These are phyloP conservation scores for Trichocladium uniseriatum DNA, from an alignment of 495 filamentous ascomycete genomes.

Conservation along the genomic window DNA sequence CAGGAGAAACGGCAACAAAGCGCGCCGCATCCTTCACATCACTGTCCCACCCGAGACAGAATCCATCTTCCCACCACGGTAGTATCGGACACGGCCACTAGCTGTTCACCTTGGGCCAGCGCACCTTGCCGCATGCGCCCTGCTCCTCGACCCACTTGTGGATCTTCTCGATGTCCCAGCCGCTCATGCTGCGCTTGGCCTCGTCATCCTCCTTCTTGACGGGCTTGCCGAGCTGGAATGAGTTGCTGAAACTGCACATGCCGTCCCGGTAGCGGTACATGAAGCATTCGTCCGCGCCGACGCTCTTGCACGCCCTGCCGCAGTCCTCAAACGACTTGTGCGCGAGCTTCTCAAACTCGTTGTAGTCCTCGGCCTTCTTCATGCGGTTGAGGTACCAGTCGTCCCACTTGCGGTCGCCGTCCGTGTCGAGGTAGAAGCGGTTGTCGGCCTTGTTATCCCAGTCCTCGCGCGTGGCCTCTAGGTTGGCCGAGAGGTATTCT, in stretches of 20 bases:
- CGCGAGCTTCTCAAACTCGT: slow-evolving; percentile 29
- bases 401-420: slow-evolving; percentile 11
- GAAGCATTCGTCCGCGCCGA: slow-evolving; percentile 27
- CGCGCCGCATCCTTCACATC: no score
- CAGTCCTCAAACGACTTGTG: slow-evolving; percentile 36
- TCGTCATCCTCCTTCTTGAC: slow-evolving; percentile 12
- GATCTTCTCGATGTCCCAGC: slow-evolving; percentile 33
- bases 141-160: slow-evolving; percentile 21
- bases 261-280: slow-evolving; percentile 28
- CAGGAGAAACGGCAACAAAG: no score
- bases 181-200: slow-evolving; percentile 21
- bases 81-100: not conserved
- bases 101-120: slow-evolving; percentile 25
- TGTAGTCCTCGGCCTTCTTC: slow-evolving; percentile 24
- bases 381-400: slow-evolving; percentile 22
- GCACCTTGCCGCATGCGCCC: slow-evolving; percentile 19
- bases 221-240: slow-evolving; percentile 29
- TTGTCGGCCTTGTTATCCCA: slow-evolving; percentile 44
- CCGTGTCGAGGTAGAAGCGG: slow-evolving; percentile 29
- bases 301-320: slow-evolving; percentile 32
- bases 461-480: slow-evolving; percentile 29
- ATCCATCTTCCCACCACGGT: slow-evolving; percentile 5
- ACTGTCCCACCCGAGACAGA: not conserved
- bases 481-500: slow-evolving; percentile 30
- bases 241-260: slow-evolving; percentile 21